Percentiles rank a stretch among this genome's conserved stretches.
phyloP scores from a whole-genome alignment of 495 filamentous ascomycete species.

The Podospora didyma region DNA sequence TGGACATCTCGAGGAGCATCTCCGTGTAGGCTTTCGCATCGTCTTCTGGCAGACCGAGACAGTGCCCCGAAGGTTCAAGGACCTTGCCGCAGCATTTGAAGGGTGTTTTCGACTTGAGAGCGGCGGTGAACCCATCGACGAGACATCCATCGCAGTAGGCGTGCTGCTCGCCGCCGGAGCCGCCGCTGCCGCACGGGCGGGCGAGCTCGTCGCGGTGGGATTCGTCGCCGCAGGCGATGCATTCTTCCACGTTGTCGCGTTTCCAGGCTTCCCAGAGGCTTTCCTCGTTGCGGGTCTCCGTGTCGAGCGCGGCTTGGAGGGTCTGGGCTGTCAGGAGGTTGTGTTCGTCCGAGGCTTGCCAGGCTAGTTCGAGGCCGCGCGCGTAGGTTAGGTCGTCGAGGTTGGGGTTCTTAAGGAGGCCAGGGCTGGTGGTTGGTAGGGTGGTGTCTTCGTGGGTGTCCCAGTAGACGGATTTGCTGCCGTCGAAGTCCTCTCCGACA shows the following conservation, averaged over 20 bases:
- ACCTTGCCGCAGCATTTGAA: conserved; percentile 8
- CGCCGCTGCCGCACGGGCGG: too few species aligned
- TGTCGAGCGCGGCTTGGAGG: neutral
- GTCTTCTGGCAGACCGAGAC: neutral
- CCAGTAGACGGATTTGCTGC: too few species aligned
- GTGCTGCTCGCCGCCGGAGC: neutral
- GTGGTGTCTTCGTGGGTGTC: too few species aligned
- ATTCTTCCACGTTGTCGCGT: neutral
- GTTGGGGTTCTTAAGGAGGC: too few species aligned
- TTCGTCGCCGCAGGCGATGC: neutral
- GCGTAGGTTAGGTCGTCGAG: neutral
- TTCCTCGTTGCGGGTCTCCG: neutral
- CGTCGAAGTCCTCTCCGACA: too few species aligned
- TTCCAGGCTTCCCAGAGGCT: neutral
- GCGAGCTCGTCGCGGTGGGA: neutral
- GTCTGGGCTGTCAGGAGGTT: neutral
- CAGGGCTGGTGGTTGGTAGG: too few species aligned
- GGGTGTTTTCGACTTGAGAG: neutral
- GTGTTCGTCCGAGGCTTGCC: neutral
- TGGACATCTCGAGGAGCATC: neutral
- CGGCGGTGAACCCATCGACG: neutral
- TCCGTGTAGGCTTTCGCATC: neutral
- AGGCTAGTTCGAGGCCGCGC: neutral
- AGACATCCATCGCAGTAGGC: conserved; percentile 6
- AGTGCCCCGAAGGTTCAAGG: neutral